Percentiles rank a stretch among this genome's conserved stretches.
These are phyloP conservation scores for Thalassiosira gravida DNA, from an alignment of 352 stramenopile genomes.

Conservation along the genomic window DNA sequence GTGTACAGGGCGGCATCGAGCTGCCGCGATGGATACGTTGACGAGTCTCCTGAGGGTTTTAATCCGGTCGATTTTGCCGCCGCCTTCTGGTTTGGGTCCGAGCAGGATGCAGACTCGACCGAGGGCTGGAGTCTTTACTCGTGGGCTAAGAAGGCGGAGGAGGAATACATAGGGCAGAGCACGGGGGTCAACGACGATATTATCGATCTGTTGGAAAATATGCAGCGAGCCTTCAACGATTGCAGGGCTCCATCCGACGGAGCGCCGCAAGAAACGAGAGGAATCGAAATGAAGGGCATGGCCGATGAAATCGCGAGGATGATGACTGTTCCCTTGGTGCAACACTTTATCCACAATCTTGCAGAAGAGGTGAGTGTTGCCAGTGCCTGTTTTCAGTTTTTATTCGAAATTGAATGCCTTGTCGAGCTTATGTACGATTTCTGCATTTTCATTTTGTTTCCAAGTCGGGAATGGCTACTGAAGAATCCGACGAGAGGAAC, in stretches of 20 bases:
- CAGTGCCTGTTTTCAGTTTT: not conserved
- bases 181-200: slow-evolving; percentile 30
- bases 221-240: slow-evolving; percentile 37
- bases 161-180: slow-evolving; percentile 20
- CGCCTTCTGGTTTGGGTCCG: slow-evolving; percentile 75
- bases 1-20: slow-evolving; percentile 61
- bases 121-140: slow-evolving; percentile 35
- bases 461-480: slow-evolving; percentile 24
- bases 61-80: slow-evolving; percentile 71
- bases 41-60: slow-evolving; percentile 14
- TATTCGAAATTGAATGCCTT: not conserved
- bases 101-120: slow-evolving; percentile 26
- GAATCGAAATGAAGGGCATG: slow-evolving; percentile 49
- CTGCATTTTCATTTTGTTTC: slow-evolving; percentile 2
- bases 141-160: slow-evolving; percentile 36
- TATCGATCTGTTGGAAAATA: slow-evolving; percentile 4
- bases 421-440: not conserved
- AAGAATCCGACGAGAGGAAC: slow-evolving; percentile 35
- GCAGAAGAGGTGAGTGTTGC: slow-evolving; percentile 33
- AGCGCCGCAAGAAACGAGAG: not conserved
- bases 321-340: slow-evolving; percentile 76
- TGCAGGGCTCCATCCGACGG: slow-evolving; percentile 26
- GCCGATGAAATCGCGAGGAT: slow-evolving; percentile 57
- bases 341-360: slow-evolving; percentile 78
- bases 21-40: slow-evolving; percentile 52